A percentile compares a stretch with the other conserved stretches of the same genome.
phyloP scores from a whole-genome alignment of 1,139 yeast genomes.

The Zygotorulaspora mrakii region DNA sequence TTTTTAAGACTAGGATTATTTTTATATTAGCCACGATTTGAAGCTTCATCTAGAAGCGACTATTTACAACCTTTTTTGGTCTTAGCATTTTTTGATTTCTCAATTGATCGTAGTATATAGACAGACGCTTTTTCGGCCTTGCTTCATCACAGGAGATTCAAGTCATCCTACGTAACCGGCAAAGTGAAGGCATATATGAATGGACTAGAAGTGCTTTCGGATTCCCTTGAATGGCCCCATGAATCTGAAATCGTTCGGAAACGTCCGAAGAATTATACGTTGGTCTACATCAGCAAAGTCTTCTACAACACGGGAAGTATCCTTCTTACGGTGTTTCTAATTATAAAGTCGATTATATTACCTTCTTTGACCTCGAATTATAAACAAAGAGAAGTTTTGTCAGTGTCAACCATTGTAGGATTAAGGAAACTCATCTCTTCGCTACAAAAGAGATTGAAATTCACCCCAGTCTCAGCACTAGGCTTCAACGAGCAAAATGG shows the following conservation, averaged over 20 bases:
- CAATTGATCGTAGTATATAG: no score
- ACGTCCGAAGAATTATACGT: slow-evolving; percentile 13
- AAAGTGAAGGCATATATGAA: no score
- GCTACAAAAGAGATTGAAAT: slow-evolving; percentile 21
- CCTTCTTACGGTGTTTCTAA: slow-evolving; percentile 29
- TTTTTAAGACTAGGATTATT: neutral
- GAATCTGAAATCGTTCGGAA: slow-evolving; percentile 16
- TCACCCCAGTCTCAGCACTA: slow-evolving; percentile 39
- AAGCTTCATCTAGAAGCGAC: no score
- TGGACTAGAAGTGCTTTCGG: no score
- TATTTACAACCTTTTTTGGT: no score
- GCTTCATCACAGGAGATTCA: no score
- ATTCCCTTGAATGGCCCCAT: slow-evolving; percentile 23
- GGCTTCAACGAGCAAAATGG: slow-evolving; percentile 38
- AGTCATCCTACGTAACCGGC: no score
- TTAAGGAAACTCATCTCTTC: slow-evolving; percentile 26
- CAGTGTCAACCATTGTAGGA: slow-evolving; percentile 22
- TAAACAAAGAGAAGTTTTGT: slow-evolving; percentile 33
- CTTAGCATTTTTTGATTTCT: no score
- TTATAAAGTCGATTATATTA: slow-evolving; percentile 27
- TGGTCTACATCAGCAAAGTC: slow-evolving; percentile 16
- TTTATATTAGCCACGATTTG: neutral
- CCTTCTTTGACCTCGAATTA: slow-evolving; percentile 35
- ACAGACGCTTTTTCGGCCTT: no score
- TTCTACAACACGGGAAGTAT: slow-evolving; percentile 35